Evolutionary conservation across 2,329 filamentous ascomycete species (phyloP).

Genomic region (Neonectria hederae): DNA sequence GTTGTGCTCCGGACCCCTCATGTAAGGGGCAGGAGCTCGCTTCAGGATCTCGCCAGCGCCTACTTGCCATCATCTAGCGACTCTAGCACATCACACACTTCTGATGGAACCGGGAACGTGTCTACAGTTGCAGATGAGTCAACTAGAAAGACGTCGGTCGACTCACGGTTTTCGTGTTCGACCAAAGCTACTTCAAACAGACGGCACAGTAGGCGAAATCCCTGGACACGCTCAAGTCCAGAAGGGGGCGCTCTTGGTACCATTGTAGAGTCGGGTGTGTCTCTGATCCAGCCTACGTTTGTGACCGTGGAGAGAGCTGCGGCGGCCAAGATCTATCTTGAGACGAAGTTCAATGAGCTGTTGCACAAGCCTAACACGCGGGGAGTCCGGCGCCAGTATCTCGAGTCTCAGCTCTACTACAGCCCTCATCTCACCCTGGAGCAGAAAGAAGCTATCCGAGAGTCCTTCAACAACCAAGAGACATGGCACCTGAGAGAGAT

Average conservation of each 20-base stretch:
- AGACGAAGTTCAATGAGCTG: constrained; percentile 82
- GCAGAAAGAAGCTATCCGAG: constrained; percentile 64
- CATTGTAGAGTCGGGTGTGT: constrained; percentile 46
- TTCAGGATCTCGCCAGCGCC: constrained; percentile 35
- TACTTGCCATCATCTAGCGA: constrained; percentile 33
- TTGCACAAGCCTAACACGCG: constrained; percentile 57
- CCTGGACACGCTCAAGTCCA: constrained; percentile 50
- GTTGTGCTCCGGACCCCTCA: constrained; percentile 40
- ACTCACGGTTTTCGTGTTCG: constrained; percentile 42
- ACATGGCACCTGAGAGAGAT: constrained; percentile 78
- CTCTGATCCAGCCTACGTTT: constrained; percentile 47
- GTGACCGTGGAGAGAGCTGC: constrained; percentile 80
- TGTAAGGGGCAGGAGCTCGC: constrained; percentile 37
- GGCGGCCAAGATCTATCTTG: constrained; percentile 85
- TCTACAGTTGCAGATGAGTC: constrained; percentile 39
- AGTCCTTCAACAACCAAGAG: constrained; percentile 73
- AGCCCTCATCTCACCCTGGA: constrained; percentile 61
- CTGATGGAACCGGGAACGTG: constrained; percentile 38
- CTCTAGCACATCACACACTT: constrained; percentile 40
- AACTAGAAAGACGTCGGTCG: constrained; percentile 48
- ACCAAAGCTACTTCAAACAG: constrained; percentile 37
- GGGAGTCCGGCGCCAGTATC: constrained; percentile 44
- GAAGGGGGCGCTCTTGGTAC: constrained; percentile 48
- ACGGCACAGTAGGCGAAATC: constrained; percentile 44
- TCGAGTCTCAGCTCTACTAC: constrained; percentile 64